A percentile compares a stretch with the other conserved stretches of the same genome.
These are phyloP conservation scores for Calocybe gangraenosa DNA, from an alignment of 768 basidiomycete genomes.

Conservation along the genomic window DNA sequence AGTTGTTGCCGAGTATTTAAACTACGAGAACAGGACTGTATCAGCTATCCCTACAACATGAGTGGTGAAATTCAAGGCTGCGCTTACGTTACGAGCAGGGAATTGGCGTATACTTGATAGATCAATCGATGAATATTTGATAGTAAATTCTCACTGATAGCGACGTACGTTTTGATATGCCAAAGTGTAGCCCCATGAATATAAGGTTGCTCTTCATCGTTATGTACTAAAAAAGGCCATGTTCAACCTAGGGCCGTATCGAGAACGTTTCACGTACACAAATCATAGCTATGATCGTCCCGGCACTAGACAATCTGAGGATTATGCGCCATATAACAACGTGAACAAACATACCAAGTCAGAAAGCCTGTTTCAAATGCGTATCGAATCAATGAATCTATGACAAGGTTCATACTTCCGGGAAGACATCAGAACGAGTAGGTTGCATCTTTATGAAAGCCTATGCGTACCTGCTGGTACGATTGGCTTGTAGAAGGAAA, in stretches of 20 bases:
- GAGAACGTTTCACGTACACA: conserved; percentile 3
- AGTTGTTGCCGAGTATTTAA: conserved; percentile 21
- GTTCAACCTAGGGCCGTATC: neutral
- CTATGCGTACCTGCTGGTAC: conserved; percentile 26
- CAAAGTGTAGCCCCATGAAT: conserved; percentile 38
- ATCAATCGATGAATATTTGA: neutral
- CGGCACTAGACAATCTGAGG: neutral
- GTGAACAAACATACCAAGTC: conserved; percentile 28
- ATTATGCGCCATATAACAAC: too few species aligned
- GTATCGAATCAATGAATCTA: conserved; percentile 19
- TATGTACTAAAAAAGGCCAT: neutral
- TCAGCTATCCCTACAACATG: neutral
- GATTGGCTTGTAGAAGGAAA: conserved; percentile 28
- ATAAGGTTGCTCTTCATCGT: conserved; percentile 24
- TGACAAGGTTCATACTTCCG: conserved; percentile 3
- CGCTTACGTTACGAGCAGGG: conserved; percentile 18
- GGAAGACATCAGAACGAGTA: neutral
- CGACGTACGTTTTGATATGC: conserved; percentile 35
- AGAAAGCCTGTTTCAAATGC: conserved; percentile 38
- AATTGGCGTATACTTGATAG: conserved; percentile 22
- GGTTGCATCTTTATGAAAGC: too few species aligned
- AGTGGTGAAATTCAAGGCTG: neutral
- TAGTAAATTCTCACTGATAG: too few species aligned
- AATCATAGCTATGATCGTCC: conserved; percentile 12
- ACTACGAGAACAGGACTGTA: conserved; percentile 4